Base-by-base conservation (phyloP, 495 filamentous ascomycete genomes). In the Neurospora hispaniola region DNA sequence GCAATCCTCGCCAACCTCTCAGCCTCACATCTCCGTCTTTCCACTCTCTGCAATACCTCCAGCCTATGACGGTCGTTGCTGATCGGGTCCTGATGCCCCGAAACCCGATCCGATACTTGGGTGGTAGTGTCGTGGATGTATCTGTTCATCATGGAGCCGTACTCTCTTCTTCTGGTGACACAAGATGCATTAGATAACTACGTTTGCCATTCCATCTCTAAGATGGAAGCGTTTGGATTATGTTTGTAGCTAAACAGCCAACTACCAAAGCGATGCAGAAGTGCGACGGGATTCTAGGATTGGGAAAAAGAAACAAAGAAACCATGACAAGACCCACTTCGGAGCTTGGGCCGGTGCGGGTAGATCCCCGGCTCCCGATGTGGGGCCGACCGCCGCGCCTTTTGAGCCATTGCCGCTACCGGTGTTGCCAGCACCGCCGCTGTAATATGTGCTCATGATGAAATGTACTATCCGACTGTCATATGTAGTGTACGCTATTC, bases 111-210 rank as follows among this genome's bases (percentile, higher is more conserved):
- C 12, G 46, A 38, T n/a, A 74, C 39, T 20, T 66, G 54, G 4
- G 6, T 40, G 31, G 70, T 69, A 7, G 70, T 72, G 31, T 74
- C 70, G 62, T 74, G 68, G 8, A 74, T 40, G 41, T 74, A 74
- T 27, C 70, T 27, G 44, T 69, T n/a, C 62, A 44, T 74, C 59
- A 72, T 74, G 14, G 69, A 0, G 20, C 70, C 73, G 16, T 42
- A 1, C 7, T 35, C 27, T 66, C 27, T 66, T 0, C 23, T 27
- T 66, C 27, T 59, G 23, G 10, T 59, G 6, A 23, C 35, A 16
- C 23, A 16, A 38, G 18, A 35, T 18, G 23, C 14, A 7, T 66
- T 66, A 66, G 54, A 35, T 35, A 59, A 59, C 20, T 59, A 11
- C 48, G 14, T 59, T 5, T 11, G 5, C 11, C 10, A n/a, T 54